phyloP scores from a whole-genome alignment of 1,284 basidiomycete genomes.

The Abortiporus biennis region DNA sequence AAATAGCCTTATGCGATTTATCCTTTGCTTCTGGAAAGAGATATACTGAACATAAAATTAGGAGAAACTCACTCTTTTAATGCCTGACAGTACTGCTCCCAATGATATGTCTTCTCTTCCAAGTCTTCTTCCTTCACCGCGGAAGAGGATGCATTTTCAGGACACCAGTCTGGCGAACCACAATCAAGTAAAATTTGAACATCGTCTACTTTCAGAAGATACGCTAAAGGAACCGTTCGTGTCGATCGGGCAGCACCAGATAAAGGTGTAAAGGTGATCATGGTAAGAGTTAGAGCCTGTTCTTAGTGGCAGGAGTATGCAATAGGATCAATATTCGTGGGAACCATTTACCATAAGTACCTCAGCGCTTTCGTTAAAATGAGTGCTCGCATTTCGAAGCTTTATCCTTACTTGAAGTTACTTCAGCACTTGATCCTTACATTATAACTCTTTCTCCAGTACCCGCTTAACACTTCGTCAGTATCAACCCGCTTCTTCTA shows the following conservation, averaged over 20 bases:
- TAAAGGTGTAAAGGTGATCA: slow-evolving; percentile 92
- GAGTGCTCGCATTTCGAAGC: no score
- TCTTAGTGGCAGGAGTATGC: no score
- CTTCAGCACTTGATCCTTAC: no score
- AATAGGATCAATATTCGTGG: no score
- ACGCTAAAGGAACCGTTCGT: slow-evolving; percentile 64
- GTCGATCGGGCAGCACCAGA: slow-evolving; percentile 75
- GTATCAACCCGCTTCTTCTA: no score
- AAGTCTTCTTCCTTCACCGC: slow-evolving; percentile 25
- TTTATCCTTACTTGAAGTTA: no score
- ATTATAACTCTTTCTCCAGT: no score
- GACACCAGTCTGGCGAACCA: slow-evolving; percentile 85
- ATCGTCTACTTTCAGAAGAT: slow-evolving; percentile 93
- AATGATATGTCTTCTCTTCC: slow-evolving; percentile 33
- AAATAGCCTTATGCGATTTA: no score
- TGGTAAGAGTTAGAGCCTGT: no score
- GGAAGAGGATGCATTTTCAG: slow-evolving; percentile 44
- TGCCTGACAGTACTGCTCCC: slow-evolving; percentile 59
- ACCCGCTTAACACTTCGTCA: no score
- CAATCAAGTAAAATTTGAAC: slow-evolving; percentile 93
- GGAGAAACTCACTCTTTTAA: slow-evolving; percentile 53
- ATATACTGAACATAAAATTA: slow-evolving; percentile 1
- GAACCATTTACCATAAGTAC: no score
- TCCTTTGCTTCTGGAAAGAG: background rate
- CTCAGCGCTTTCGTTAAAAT: no score